Base-by-base conservation (phyloP, 257 asterid genomes). In the Thymus mandschuricus region DNA sequence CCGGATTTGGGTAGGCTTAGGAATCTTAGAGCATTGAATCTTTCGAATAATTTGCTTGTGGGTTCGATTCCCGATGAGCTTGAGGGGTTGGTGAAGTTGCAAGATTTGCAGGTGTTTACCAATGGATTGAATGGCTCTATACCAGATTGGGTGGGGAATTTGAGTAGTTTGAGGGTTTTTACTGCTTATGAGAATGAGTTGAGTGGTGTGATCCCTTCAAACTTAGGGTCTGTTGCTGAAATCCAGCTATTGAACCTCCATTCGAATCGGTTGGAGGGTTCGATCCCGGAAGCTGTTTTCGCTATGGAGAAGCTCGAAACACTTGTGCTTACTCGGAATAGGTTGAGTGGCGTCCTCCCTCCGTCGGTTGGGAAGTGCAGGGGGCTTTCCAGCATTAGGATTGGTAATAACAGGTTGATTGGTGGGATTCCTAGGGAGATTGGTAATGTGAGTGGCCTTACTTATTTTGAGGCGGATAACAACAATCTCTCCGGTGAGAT, bases 401-500 rank as follows among this genome's bases (percentile, higher is more conserved):
- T 91, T 55, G 97, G 97, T 75, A 81, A 91, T 59, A 91, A 91
- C 83, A 67, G 77, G 65, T 76, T 91, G 78, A 74, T 78, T 31
- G 97, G 98, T 27, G 81, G 77, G 30, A 77, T 95, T 73, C 99
- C 99, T 13, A 86, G 63, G 76, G 89, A 84, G 44, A 80, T 95
- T 62, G 99, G 99, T 44, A 84, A 95, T 61, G 69, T 95, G 13
- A 88, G 89, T 48, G 81, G 99, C 85, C 98, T 95, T 70, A 82
- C 97, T 46, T 95, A 95, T 69, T 95, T 95, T 75, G 99, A 95
- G 80, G 98, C 93, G 0, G 93, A 92, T 64, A 82, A 84, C 40
- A 95, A 95, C 58, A 74, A 78, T 78, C 96, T 95, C 4, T 86
- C 97, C 0, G 99, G 99, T 30, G 97, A 85, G 82, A 89, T 95